A percentile compares a stretch with the other conserved stretches of the same genome.
phyloP scores from a whole-genome alignment of 495 filamentous ascomycete genomes.

The Ramalina intermedia region DNA sequence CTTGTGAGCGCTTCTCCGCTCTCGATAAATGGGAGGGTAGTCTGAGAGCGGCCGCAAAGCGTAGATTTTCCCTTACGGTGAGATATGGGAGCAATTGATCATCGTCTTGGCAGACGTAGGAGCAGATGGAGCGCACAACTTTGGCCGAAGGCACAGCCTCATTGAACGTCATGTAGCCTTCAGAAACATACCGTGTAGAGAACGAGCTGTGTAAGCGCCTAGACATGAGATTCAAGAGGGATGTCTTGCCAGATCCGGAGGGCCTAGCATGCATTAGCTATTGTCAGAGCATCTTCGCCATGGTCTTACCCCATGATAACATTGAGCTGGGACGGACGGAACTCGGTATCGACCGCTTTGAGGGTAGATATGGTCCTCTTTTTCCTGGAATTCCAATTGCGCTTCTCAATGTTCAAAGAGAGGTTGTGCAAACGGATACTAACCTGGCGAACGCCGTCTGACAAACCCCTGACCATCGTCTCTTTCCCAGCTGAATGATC shows the following conservation, averaged over 20 bases:
- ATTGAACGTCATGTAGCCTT: constrained; percentile 51
- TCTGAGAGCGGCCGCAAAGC: constrained; percentile 51
- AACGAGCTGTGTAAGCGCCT: constrained; percentile 42
- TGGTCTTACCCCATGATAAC: constrained; percentile 49
- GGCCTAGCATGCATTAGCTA: constrained; percentile 21
- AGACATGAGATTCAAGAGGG: constrained; percentile 54
- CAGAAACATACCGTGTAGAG: constrained; percentile 36
- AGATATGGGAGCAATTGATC: constrained; percentile 58
- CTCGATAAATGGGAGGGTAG: constrained; percentile 53
- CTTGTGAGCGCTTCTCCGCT: constrained; percentile 45
- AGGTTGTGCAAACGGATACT: constrained; percentile 47
- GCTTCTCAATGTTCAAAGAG: constrained; percentile 46
- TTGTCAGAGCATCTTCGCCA: not conserved
- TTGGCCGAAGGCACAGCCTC: constrained; percentile 46
- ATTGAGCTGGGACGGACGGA: constrained; percentile 49
- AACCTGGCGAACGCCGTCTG: constrained; percentile 39
- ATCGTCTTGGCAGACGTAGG: constrained; percentile 65
- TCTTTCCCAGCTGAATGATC: constrained; percentile 48
- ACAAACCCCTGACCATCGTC: constrained; percentile 34
- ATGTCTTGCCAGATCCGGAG: constrained; percentile 60
- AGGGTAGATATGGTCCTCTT: constrained; percentile 43
- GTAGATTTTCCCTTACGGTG: constrained; percentile 58
- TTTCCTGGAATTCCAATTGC: constrained; percentile 26
- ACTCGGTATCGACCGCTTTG: constrained; percentile 44
- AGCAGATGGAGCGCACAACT: constrained; percentile 53